These are phyloP conservation scores for Nemania diffusa DNA, from an alignment of 2,329 filamentous ascomycete genomes.

Conservation along the genomic window DNA sequence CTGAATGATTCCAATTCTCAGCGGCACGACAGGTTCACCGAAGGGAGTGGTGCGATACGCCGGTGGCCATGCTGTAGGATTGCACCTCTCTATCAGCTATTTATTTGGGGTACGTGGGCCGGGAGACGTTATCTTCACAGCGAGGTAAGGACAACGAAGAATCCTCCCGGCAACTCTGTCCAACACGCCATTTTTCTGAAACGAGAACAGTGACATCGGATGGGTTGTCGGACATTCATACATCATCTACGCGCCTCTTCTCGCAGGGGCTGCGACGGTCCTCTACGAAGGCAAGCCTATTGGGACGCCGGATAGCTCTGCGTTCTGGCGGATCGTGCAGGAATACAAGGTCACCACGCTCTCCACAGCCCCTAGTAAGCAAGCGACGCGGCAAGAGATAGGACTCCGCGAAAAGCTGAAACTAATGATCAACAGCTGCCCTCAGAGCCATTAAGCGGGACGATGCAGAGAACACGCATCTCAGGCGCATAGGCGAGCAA, in stretches of 20 bases:
- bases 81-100: slow-evolving; percentile 78
- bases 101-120: slow-evolving; percentile 72
- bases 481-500: slow-evolving; percentile 70
- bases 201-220: slow-evolving; percentile 73
- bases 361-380: slow-evolving; percentile 80
- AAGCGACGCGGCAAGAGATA: neutral
- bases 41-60: slow-evolving; percentile 80
- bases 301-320: slow-evolving; percentile 85
- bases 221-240: slow-evolving; percentile 92
- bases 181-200: slow-evolving; percentile 32
- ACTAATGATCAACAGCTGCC: slow-evolving; percentile 59
- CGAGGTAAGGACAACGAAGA: slow-evolving; percentile 54
- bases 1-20: slow-evolving; percentile 46
- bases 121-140: slow-evolving; percentile 71
- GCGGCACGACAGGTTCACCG: slow-evolving; percentile 75
- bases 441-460: slow-evolving; percentile 88
- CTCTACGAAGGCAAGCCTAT: slow-evolving; percentile 95
- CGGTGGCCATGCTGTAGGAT: slow-evolving; percentile 85
- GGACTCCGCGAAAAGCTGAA: neutral
- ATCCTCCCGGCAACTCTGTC: neutral
- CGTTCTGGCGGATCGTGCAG: slow-evolving; percentile 87
- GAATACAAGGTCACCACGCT: slow-evolving; percentile 86
- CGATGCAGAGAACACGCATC: slow-evolving; percentile 77
- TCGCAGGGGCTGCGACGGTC: slow-evolving; percentile 85
- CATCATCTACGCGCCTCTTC: slow-evolving; percentile 87